Evolutionary conservation across 257 asterid species (phyloP).

Genomic region (Eucommia ulmoides): DNA sequence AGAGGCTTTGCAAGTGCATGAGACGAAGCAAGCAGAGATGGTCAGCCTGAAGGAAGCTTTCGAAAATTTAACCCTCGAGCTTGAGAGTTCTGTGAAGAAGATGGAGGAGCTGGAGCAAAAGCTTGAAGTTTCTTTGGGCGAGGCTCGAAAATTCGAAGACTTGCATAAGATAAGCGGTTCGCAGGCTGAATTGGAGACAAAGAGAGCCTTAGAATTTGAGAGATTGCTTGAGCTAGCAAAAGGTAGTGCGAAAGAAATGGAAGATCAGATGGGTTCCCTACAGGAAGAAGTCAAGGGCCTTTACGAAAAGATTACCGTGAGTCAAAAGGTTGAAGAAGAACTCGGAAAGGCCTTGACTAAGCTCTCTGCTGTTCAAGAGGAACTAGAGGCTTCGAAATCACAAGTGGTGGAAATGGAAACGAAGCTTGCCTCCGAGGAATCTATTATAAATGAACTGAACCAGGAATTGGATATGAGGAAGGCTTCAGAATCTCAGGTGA

Average conservation of each 20-base stretch:
- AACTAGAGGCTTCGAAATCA: conserved; percentile 57
- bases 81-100: conserved; percentile 56
- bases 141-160: conserved; percentile 59
- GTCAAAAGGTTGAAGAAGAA: conserved; percentile 56
- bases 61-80: conserved; percentile 45
- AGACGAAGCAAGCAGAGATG: conserved; percentile 44
- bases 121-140: conserved; percentile 36
- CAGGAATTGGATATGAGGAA: conserved; percentile 41
- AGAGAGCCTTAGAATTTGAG: conserved; percentile 54
- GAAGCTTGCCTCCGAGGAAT: conserved; percentile 63
- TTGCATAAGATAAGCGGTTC: conserved; percentile 61
- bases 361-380: conserved; percentile 48
- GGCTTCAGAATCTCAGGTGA: conserved; percentile 46
- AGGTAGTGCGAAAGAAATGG: conserved; percentile 43
- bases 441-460: conserved; percentile 30
- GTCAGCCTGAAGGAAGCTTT: conserved; percentile 43
- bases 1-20: conserved; percentile 50
- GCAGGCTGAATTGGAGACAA: conserved; percentile 59
- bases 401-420: conserved; percentile 41
- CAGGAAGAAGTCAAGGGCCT: conserved; percentile 46
- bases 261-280: conserved; percentile 44
- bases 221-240: conserved; percentile 55
- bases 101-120: conserved; percentile 46
- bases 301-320: conserved; percentile 41
- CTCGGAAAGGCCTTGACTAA: conserved; percentile 33